phyloP scores from a whole-genome alignment of 345 rosid species.

The Iberis pinnata region DNA sequence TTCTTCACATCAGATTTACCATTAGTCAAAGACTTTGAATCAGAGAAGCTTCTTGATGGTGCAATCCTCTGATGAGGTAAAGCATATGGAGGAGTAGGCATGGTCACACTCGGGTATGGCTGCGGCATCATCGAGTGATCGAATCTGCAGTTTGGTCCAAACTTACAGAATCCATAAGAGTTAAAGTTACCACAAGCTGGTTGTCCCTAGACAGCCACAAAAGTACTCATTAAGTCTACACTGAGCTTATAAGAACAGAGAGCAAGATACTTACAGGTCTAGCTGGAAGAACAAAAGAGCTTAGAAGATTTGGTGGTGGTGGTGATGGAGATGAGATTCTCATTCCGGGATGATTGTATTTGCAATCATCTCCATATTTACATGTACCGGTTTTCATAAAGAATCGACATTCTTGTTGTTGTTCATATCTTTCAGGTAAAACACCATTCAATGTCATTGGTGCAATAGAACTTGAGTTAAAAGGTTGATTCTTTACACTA shows the following conservation, averaged over 20 bases:
- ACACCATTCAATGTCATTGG: slow-evolving; percentile 28
- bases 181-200: slow-evolving; percentile 54
- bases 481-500: slow-evolving; percentile 41
- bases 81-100: slow-evolving; percentile 14
- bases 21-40: slow-evolving; percentile 10
- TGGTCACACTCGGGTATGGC: slow-evolving; percentile 36
- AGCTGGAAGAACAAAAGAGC: slow-evolving; percentile 50
- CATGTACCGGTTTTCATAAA: slow-evolving; percentile 70
- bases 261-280: slow-evolving; percentile 54
- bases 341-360: slow-evolving; percentile 68
- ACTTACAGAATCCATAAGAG: slow-evolving; percentile 61
- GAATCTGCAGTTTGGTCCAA: slow-evolving; percentile 60
- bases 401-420: slow-evolving; percentile 63
- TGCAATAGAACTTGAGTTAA: slow-evolving; percentile 35
- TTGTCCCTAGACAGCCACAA: slow-evolving; percentile 51
- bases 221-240: slow-evolving; percentile 21
- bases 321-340: slow-evolving; percentile 34
- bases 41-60: slow-evolving; percentile 14
- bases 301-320: slow-evolving; percentile 30
- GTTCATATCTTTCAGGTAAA: slow-evolving; percentile 58
- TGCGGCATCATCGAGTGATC: slow-evolving; percentile 56
- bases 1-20: slow-evolving; percentile 23
- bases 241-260: slow-evolving; percentile 1
- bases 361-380: slow-evolving; percentile 76
- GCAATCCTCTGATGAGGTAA: slow-evolving; percentile 20